Conservation (phyloP, 768 basidiomycete genomes). For the Termitomyces sp. region DNA sequence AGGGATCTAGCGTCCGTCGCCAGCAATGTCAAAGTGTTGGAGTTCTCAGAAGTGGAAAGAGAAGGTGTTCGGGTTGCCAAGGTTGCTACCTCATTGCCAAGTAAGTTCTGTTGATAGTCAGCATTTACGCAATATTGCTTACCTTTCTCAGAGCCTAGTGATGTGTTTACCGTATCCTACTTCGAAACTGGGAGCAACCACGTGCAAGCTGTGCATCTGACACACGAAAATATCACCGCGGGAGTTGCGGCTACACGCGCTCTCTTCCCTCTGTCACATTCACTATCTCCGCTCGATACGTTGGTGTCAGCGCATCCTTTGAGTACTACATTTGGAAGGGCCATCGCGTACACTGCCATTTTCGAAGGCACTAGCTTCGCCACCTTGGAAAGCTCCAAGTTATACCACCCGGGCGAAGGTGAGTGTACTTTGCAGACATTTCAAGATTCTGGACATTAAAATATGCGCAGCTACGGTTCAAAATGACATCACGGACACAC, state of each 20-base stretch:
- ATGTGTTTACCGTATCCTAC: constrained; percentile 68
- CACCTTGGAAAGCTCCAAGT: constrained; percentile 51
- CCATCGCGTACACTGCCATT: constrained; percentile 74
- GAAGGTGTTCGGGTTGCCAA: constrained; percentile 51
- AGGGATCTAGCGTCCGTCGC: constrained; percentile 42
- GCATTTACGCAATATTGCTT: constrained; percentile 3
- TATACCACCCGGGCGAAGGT: constrained; percentile 45
- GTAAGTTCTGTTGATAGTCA: constrained; percentile 33
- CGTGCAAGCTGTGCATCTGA: constrained; percentile 59
- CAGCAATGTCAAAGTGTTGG: constrained; percentile 49
- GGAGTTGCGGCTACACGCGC: constrained; percentile 79
- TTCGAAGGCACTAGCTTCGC: constrained; percentile 72
- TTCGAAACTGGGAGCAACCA: constrained; percentile 47
- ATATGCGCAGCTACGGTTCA: constrained; percentile 12
- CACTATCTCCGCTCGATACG: constrained; percentile 68
- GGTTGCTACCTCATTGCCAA: constrained; percentile 39
- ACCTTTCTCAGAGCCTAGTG: constrained; percentile 40
- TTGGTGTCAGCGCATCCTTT: constrained; percentile 72
- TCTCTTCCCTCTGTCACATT: constrained; percentile 67
- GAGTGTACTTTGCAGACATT: constrained; percentile 2
- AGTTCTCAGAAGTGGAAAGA: constrained; percentile 68
- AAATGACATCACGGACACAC: constrained; percentile 41
- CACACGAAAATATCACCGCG: constrained; percentile 83
- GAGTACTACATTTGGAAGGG: constrained; percentile 73
- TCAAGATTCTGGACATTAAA: not conserved